These are phyloP conservation scores for Globisporangium nodosum DNA, from an alignment of 352 stramenopile species.

Conservation along the genomic window DNA sequence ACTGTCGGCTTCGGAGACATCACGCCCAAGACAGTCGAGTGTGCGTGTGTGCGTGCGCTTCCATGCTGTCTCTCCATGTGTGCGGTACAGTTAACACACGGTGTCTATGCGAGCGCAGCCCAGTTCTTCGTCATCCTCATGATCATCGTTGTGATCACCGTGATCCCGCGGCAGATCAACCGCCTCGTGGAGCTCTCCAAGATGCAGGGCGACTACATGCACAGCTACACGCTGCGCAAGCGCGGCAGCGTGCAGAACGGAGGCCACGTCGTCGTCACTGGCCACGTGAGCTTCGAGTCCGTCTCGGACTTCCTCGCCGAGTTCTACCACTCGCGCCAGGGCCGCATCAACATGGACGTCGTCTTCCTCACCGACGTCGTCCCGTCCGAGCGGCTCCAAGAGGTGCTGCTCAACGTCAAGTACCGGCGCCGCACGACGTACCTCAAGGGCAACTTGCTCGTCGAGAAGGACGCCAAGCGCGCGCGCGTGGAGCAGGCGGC, in stretches of 20 bases:
- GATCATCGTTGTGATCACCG: constrained; percentile 51
- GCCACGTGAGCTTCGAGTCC: constrained; percentile 36
- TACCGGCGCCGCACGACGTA: constrained; percentile 47
- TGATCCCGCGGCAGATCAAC: constrained; percentile 50
- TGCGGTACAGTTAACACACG: too few relatives aligned
- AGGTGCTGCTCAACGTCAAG: constrained; percentile 34
- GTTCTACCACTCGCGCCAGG: constrained; percentile 51
- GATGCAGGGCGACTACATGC: constrained; percentile 42
- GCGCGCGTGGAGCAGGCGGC: constrained; percentile 36
- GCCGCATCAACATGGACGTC: constrained; percentile 60
- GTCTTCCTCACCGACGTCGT: constrained; percentile 36
- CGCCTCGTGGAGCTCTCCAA: constrained; percentile 44
- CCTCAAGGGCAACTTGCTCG: constrained; percentile 46
- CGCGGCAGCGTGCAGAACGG: constrained; percentile 25
- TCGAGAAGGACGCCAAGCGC: constrained; percentile 44
- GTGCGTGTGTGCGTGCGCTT: constrained; percentile 12
- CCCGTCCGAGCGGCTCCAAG: constrained; percentile 27
- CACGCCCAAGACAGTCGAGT: constrained; percentile 34
- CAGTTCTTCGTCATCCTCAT: constrained; percentile 61
- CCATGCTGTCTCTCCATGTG: background rate
- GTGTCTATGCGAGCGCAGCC: constrained; percentile 17
- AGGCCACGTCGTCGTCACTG: constrained; percentile 48
- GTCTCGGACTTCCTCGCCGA: constrained; percentile 49
- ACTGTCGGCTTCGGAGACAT: constrained; percentile 66
- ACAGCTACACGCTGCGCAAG: constrained; percentile 40